phyloP scores from a whole-genome alignment of 169 alveolate genomes.

The Babesia bovis region DNA sequence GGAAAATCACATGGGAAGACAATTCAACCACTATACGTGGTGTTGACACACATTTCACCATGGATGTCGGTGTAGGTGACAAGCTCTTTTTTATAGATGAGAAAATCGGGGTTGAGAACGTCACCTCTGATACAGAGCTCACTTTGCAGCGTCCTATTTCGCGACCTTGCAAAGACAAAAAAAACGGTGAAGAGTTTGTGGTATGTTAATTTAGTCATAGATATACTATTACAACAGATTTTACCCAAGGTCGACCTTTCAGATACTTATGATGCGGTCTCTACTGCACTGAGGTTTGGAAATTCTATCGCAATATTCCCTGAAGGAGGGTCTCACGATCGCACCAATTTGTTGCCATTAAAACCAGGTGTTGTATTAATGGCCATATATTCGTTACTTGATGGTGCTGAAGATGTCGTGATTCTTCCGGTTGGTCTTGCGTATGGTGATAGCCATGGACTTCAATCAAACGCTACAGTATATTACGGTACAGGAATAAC shows the following conservation, averaged over 20 bases:
- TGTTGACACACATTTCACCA: slow-evolving; percentile 78
- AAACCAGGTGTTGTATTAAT: slow-evolving; percentile 94
- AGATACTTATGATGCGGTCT: slow-evolving; percentile 86
- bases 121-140: slow-evolving; percentile 85
- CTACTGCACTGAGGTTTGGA: slow-evolving; percentile 83
- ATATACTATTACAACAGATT: slow-evolving; percentile 11
- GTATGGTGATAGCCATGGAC: slow-evolving; percentile 80
- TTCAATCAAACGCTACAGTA: slow-evolving; percentile 83
- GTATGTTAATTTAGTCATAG: slow-evolving; percentile 15
- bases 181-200: slow-evolving; percentile 69
- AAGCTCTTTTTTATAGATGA: slow-evolving; percentile 74
- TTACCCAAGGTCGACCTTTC: slow-evolving; percentile 91
- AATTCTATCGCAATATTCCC: slow-evolving; percentile 92
- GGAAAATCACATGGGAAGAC: slow-evolving; percentile 75
- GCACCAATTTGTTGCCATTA: slow-evolving; percentile 89
- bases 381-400: slow-evolving; percentile 90
- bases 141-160: slow-evolving; percentile 70
- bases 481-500: slow-evolving; percentile 84
- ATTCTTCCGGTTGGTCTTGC: slow-evolving; percentile 87
- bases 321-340: slow-evolving; percentile 96
- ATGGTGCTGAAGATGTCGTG: slow-evolving; percentile 88
- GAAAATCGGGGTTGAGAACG: slow-evolving; percentile 74
- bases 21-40: slow-evolving; percentile 75
- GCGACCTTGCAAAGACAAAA: slow-evolving; percentile 69
- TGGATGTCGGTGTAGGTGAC: slow-evolving; percentile 86